phyloP scores from a whole-genome alignment of 2,329 filamentous ascomycete species.

The Colletotrichum sansevieriae region DNA sequence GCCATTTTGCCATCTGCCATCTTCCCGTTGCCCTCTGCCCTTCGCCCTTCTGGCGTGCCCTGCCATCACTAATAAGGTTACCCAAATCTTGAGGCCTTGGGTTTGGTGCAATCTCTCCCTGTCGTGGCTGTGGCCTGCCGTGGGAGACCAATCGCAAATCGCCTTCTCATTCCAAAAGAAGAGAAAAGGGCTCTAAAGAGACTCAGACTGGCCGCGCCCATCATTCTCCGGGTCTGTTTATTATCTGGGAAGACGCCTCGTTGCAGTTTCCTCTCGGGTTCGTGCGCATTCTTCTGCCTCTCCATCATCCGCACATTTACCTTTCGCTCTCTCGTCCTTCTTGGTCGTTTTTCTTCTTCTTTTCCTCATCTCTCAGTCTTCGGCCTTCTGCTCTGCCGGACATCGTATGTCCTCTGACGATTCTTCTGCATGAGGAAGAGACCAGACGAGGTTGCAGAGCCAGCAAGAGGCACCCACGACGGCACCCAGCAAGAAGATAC shows the following conservation, averaged over 20 bases:
- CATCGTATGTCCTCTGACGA: conserved; percentile 2
- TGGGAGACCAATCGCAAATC: conserved; percentile 34
- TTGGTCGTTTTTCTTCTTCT: neutral
- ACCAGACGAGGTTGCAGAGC: conserved; percentile 15
- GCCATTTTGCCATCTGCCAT: neutral
- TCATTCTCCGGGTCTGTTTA: conserved; percentile 29
- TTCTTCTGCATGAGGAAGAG: conserved; percentile 7
- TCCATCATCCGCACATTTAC: conserved; percentile 1
- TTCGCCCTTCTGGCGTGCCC: conserved; percentile 19
- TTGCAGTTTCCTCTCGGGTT: conserved; percentile 11
- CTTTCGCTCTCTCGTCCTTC: conserved; percentile 1
- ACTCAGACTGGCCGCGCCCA: conserved; percentile 21
- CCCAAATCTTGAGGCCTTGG: conserved; percentile 19
- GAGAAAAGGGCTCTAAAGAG: conserved; percentile 21
- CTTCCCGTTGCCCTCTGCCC: neutral
- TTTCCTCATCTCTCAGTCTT: neutral
- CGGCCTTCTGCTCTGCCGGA: conserved; percentile 9
- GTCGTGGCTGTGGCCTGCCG: conserved; percentile 41
- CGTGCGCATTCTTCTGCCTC: neutral
- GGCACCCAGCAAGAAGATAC: conserved; percentile 6
- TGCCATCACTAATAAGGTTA: neutral
- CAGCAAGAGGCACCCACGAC: conserved; percentile 2
- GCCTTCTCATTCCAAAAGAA: conserved; percentile 36
- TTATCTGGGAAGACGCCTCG: conserved; percentile 26
- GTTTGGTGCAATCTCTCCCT: conserved; percentile 35